Evolutionary conservation across 371 early-diverging fungal genomes (phyloP).

Genomic region (Entomophthora muscae): DNA sequence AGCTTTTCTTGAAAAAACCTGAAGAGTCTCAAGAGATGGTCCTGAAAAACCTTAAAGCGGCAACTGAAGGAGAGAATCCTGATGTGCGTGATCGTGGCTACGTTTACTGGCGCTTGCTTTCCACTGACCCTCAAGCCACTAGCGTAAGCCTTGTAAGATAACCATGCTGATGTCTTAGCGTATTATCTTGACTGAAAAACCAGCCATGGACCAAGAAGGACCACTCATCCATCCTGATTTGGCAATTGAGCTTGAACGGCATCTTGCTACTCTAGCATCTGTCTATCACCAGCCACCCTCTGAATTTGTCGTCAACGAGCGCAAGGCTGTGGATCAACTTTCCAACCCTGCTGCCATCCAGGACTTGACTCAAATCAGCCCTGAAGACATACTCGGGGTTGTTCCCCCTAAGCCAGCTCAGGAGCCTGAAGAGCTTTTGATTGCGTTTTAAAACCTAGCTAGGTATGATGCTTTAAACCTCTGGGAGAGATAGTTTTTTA

Average conservation of each 20-base stretch:
- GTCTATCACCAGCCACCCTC: conserved; percentile 86
- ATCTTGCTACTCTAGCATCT: conserved; percentile 76
- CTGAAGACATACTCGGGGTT: background rate
- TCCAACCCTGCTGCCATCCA: background rate
- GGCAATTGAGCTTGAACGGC: conserved; percentile 50
- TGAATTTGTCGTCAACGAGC: conserved; percentile 27
- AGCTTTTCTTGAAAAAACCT: conserved; percentile 78
- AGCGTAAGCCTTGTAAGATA: conserved; percentile 19
- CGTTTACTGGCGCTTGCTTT: conserved; percentile 90
- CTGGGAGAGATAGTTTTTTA: no score
- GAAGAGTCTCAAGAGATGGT: conserved; percentile 75
- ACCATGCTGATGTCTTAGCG: background rate
- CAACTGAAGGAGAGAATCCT: conserved; percentile 84
- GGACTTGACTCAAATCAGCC: background rate
- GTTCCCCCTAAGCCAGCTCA: background rate
- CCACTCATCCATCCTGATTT: background rate
- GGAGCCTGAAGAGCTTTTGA: conserved; percentile 10
- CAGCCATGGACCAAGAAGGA: background rate
- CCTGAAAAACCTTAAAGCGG: conserved; percentile 64
- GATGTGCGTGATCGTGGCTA: conserved; percentile 91
- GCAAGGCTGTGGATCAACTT: conserved; percentile 7
- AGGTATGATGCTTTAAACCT: no score
- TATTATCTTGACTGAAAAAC: conserved; percentile 5
- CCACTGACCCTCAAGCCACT: conserved; percentile 77
- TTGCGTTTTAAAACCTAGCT: conserved; percentile 10